Conservation (phyloP, 345 rosid genomes). For the Eucalyptus polyanthemos region DNA sequence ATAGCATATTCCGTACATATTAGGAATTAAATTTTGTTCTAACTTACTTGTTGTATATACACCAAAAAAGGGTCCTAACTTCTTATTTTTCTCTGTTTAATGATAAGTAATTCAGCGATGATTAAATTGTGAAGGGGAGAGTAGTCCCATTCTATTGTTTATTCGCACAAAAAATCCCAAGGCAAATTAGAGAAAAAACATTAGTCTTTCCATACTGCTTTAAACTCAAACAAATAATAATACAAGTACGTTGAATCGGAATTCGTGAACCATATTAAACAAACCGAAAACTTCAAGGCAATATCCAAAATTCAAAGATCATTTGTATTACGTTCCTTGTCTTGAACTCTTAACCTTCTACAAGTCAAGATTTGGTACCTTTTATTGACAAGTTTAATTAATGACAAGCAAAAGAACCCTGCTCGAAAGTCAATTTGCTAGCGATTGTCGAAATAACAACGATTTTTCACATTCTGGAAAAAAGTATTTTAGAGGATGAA, state of each 20-base stretch:
- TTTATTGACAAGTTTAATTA: not conserved
- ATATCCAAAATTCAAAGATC: no score
- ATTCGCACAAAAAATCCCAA: not conserved
- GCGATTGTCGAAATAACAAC: not conserved
- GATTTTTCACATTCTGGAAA: not conserved
- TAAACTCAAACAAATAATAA: not conserved
- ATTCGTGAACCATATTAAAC: no score
- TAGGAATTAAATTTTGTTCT: not conserved
- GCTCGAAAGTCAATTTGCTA: not conserved
- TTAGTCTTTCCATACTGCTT: rapidly evolving
- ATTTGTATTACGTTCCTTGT: no score
- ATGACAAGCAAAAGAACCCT: not conserved
- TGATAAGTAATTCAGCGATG: not conserved
- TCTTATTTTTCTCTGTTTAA: not conserved
- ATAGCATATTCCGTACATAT: not conserved
- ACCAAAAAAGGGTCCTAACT: not conserved
- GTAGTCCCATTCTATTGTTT: not conserved
- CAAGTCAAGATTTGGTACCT: not conserved
- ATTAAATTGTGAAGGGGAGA: not conserved
- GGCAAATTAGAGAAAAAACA: not conserved
- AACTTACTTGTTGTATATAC: not conserved
- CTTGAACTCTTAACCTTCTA: not conserved
- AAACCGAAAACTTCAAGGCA: no score
- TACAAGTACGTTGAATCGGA: rapidly evolving
- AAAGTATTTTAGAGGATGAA: not conserved